Base-by-base conservation (phyloP, 2,329 filamentous ascomycete species). In the Aspergillus chevalieri region DNA sequence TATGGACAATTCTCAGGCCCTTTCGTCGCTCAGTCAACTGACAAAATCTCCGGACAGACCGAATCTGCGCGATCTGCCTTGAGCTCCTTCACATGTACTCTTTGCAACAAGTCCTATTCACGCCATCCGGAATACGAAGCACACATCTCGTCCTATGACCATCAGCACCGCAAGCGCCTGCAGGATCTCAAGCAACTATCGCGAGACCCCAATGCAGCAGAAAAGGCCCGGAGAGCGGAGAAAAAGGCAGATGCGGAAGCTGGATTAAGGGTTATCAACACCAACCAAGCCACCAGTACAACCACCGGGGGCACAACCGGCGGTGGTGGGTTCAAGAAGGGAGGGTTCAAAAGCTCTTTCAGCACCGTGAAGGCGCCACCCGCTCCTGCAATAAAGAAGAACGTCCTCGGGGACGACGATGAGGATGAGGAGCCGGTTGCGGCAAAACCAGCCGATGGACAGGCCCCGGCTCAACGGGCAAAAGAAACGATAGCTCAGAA, bases 101-200 rank as follows among this genome's bases (percentile, higher is more conserved):
- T 97, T 48, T 97, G 93, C 75, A 84, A 86, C 56, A 97, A 97
- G 73, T 92, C 91, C 61, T 98, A 97, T 72, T 84, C 85, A 1
- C 89, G 93, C 49, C 92, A 95, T 79, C 92, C 94, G 65, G 92
- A 97, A 68, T 96, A 94, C 68, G 92, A 97, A 70, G 86, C 91
- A 6, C 93, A 98, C 68, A 87, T 96, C 49, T 84, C 84, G 55
- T 93, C 87, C 62, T 97, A 97, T 70, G 93, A 97, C 66, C 93
- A 98, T 72, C 87, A 88, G 60, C 93, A 98, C 71, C 91, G 90
- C 68, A 90, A 94, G 74, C 72, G 76, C 50, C 58, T 72, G 6
- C 68, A 73, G 50, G 73, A 75, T 38, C 64, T 75, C 17, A 75
- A 75, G 53, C 71, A 74, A 55, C 61, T 75, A 39, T 74, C 68